Conservation (phyloP, 1,284 basidiomycete species). For the Marasmius oreades region DNA sequence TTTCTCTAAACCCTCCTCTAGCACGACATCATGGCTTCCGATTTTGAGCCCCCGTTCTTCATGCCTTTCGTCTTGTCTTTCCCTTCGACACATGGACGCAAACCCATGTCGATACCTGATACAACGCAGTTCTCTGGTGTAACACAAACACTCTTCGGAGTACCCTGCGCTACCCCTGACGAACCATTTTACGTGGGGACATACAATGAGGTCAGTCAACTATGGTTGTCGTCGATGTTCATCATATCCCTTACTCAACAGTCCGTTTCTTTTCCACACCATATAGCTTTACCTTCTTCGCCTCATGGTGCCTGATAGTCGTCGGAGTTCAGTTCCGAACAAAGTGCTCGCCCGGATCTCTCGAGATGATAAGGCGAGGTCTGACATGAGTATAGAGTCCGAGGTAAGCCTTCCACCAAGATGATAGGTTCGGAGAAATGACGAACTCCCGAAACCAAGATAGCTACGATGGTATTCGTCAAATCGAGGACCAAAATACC, state of each 20-base stretch:
- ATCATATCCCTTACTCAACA: not conserved
- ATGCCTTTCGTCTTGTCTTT: conserved; percentile 17
- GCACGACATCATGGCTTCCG: not conserved
- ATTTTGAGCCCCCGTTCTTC: conserved; percentile 9
- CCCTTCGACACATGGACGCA: conserved; percentile 17
- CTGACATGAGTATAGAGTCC: conserved; percentile 22
- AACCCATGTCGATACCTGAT: conserved; percentile 21
- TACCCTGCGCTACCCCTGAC: conserved; percentile 19
- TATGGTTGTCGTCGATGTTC: not conserved
- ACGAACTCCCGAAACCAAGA: conserved; percentile 9
- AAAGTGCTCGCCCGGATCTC: conserved; percentile 22
- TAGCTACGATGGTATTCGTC: conserved; percentile 23
- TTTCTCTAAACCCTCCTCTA: not conserved
- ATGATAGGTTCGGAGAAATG: not conserved
- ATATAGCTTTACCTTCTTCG: conserved; percentile 19
- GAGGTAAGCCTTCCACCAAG: conserved; percentile 15
- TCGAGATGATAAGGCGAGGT: conserved; percentile 19
- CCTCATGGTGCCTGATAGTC: conserved; percentile 15
- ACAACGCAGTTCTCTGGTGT: conserved; percentile 20
- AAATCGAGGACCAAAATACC: conserved; percentile 17
- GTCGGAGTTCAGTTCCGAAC: conserved; percentile 10
- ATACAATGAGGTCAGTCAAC: conserved; percentile 19
- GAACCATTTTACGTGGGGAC: conserved; percentile 16
- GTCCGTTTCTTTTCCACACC: not conserved
- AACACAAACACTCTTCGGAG: conserved; percentile 20